These are phyloP conservation scores for Ceratocystis lukuohia DNA, from an alignment of 2,329 filamentous ascomycete genomes.

Conservation along the genomic window DNA sequence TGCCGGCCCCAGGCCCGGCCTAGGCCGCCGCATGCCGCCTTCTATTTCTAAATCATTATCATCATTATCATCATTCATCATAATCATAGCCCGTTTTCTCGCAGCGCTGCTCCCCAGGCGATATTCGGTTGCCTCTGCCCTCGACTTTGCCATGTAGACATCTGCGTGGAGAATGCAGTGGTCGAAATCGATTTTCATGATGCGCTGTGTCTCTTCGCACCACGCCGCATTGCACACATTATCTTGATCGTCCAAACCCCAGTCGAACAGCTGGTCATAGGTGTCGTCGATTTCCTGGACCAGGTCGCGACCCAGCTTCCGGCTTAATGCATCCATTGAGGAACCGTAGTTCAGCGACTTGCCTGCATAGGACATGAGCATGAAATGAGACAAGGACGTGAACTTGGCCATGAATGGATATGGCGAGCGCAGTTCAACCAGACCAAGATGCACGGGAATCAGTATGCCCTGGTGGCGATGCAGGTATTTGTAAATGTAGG, in stretches of 20 bases:
- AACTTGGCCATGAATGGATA: background rate
- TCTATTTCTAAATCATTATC: too few species aligned
- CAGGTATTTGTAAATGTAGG: background rate
- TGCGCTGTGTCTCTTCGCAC: background rate
- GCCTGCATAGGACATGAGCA: conserved; percentile 25
- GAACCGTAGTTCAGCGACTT: background rate
- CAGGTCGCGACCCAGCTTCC: background rate
- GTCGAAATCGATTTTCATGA: background rate
- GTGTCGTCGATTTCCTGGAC: background rate
- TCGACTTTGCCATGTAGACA: too few species aligned
- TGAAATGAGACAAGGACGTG: background rate
- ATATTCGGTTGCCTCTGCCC: too few species aligned
- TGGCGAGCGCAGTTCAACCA: background rate
- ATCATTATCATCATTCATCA: too few species aligned
- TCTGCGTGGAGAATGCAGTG: too few species aligned
- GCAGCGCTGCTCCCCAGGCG: too few species aligned
- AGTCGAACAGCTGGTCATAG: background rate
- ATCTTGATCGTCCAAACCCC: background rate
- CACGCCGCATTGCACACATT: background rate
- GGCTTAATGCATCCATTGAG: background rate
- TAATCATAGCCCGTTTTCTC: too few species aligned
- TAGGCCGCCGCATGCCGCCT: too few species aligned
- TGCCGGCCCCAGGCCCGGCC: too few species aligned
- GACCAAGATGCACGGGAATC: background rate
- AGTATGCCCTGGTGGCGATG: background rate